Percentiles rank a stretch among this genome's conserved stretches.
These are phyloP conservation scores for Calonectria henricotiae DNA, from an alignment of 2,329 filamentous ascomycete genomes.

Conservation along the genomic window DNA sequence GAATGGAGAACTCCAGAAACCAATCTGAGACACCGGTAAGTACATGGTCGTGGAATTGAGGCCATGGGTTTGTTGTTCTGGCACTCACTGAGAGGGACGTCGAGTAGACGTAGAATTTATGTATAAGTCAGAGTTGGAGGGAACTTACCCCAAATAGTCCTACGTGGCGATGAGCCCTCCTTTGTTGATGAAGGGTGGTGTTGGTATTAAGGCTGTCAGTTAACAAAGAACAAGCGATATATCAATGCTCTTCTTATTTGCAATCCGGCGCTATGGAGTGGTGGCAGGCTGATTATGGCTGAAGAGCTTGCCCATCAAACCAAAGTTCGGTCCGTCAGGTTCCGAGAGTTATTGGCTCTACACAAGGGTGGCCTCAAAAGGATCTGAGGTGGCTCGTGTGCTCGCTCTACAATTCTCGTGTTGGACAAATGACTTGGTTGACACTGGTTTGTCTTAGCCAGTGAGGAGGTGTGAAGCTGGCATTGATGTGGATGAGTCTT, in stretches of 20 bases:
- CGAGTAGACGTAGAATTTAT: background rate
- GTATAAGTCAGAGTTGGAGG: too few species aligned
- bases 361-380: background rate
- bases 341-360: conserved; percentile 7
- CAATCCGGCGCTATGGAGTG: background rate
- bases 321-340: background rate
- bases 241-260: background rate
- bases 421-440: background rate
- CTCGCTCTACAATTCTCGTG: background rate
- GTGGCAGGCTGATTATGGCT: conserved; percentile 1
- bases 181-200: background rate
- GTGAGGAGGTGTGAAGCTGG: background rate
- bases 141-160: background rate
- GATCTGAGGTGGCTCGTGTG: background rate
- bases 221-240: background rate
- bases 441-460: background rate
- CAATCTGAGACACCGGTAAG: background rate
- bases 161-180: background rate
- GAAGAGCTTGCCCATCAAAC: background rate
- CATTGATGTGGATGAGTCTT: background rate
- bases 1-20: background rate
- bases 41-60: background rate
- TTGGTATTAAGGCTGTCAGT: background rate
- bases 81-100: background rate
- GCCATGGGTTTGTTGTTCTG: background rate